Evolutionary conservation across 257 asterid genomes (phyloP).

Genomic region (Solanum tarijense): DNA sequence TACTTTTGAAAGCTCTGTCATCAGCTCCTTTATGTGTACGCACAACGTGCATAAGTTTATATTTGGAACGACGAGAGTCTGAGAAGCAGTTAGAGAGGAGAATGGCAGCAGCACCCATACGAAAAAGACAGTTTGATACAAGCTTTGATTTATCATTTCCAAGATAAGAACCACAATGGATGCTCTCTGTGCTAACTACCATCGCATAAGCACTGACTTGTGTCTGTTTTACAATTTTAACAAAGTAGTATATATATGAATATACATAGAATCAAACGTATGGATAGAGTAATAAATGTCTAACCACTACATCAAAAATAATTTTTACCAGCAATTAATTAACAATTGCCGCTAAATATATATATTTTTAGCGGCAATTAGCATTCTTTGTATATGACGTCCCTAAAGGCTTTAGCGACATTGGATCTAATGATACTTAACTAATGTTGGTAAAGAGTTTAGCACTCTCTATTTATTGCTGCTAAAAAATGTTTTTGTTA

Average conservation of each 20-base stretch:
- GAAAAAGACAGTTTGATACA: constrained; percentile 23
- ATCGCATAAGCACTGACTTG: constrained; percentile 15
- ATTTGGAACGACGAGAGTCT: constrained; percentile 4
- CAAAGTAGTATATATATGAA: too few species aligned
- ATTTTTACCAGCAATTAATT: too few species aligned
- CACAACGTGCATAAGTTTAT: constrained; percentile 12
- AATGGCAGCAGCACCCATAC: constrained; percentile 20
- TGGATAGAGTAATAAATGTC: neutral
- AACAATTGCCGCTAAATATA: too few species aligned
- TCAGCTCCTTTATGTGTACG: constrained; percentile 25
- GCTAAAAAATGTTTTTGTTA: too few species aligned
- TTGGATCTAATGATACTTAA: too few species aligned
- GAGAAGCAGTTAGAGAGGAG: constrained; percentile 19
- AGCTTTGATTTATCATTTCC: constrained; percentile 26
- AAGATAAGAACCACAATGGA: neutral
- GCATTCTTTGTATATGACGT: too few species aligned
- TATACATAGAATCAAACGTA: too few species aligned
- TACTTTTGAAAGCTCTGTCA: constrained; percentile 12
- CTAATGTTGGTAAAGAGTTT: too few species aligned
- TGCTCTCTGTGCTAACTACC: constrained; percentile 18
- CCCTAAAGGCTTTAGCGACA: too few species aligned
- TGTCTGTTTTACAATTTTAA: constrained; percentile 2
- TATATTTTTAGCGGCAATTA: too few species aligned
- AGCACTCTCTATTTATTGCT: too few species aligned
- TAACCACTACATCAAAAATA: too few species aligned